Percentiles rank a stretch among this genome's conserved stretches.
phyloP scores from a whole-genome alignment of 1,139 yeast species.

The Ogataea hybrid region DNA sequence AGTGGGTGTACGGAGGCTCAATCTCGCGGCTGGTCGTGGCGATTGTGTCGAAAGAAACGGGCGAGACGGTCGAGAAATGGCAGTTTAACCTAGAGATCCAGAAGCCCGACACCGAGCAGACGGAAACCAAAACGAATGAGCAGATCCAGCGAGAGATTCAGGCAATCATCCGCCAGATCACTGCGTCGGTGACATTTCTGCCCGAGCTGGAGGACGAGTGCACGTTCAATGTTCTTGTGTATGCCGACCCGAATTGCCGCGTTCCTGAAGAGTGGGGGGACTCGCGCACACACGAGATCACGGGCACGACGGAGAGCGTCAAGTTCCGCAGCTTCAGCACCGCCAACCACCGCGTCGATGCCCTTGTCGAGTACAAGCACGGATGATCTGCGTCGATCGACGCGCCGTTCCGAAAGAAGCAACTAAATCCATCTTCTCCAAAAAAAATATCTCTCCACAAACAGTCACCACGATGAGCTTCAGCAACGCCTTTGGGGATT shows the following conservation, averaged over 20 bases:
- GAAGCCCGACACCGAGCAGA: not conserved
- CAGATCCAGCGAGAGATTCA: conserved; percentile 75
- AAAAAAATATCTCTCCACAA: not conserved
- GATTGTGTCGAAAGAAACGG: conserved; percentile 63
- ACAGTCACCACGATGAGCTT: conserved; percentile 5
- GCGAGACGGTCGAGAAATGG: conserved; percentile 82
- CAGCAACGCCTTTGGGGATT: conserved; percentile 7
- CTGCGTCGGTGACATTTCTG: conserved; percentile 82
- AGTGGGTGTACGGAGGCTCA: conserved; percentile 75
- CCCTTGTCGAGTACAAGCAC: conserved; percentile 66
- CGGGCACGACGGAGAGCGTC: conserved; percentile 58
- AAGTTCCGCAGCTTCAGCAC: conserved; percentile 71
- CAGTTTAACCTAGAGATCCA: conserved; percentile 63
- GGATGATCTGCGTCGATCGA: conserved; percentile 7
- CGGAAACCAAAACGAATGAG: conserved; percentile 38
- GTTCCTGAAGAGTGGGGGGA: conserved; percentile 90
- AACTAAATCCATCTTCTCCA: conserved; percentile 2
- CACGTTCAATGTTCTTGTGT: conserved; percentile 84
- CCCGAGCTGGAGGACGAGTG: conserved; percentile 65
- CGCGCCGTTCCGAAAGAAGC: conserved; percentile 8
- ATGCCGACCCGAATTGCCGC: conserved; percentile 69
- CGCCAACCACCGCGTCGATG: conserved; percentile 66
- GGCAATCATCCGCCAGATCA: conserved; percentile 82
- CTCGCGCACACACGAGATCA: conserved; percentile 55
- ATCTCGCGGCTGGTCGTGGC: conserved; percentile 70